A percentile compares a stretch with the other conserved stretches of the same genome.
Evolutionary conservation across 2,329 filamentous ascomycete genomes (phyloP).

Genomic region (Claviceps fusiformis): DNA sequence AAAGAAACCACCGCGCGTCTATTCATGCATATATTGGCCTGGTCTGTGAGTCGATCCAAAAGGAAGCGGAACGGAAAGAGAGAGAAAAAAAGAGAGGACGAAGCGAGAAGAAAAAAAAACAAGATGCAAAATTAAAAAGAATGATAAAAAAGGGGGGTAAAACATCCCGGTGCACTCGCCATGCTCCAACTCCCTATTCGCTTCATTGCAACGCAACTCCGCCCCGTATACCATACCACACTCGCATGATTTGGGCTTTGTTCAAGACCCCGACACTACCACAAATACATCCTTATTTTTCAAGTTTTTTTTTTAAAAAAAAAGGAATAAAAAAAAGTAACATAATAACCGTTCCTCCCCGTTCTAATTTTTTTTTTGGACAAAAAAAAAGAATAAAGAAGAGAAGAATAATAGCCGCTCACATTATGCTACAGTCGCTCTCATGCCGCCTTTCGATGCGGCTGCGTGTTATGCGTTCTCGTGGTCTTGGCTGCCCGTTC

Average conservation of each 20-base stretch:
- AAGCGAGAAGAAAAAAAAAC: background rate
- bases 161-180: background rate
- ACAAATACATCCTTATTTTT: no score
- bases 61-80: background rate
- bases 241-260: no score
- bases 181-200: background rate
- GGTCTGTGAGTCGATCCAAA: no score
- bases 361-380: no score
- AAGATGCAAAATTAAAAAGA: background rate
- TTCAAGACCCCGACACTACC: no score
- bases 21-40: no score
- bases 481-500: conserved; percentile 50
- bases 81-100: background rate
- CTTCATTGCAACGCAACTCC: background rate
- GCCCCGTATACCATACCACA: no score
- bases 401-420: conserved; percentile 12
- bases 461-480: conserved; percentile 68
- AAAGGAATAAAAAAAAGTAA: background rate
- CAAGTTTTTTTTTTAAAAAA: background rate
- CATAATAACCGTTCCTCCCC: no score
- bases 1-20: no score
- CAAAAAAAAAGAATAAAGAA: no score
- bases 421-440: conserved; percentile 81
- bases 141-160: background rate
- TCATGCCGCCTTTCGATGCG: conserved; percentile 76